Evolutionary conservation across 768 basidiomycete genomes (phyloP).

Genomic region (Naganishia friedmannii): DNA sequence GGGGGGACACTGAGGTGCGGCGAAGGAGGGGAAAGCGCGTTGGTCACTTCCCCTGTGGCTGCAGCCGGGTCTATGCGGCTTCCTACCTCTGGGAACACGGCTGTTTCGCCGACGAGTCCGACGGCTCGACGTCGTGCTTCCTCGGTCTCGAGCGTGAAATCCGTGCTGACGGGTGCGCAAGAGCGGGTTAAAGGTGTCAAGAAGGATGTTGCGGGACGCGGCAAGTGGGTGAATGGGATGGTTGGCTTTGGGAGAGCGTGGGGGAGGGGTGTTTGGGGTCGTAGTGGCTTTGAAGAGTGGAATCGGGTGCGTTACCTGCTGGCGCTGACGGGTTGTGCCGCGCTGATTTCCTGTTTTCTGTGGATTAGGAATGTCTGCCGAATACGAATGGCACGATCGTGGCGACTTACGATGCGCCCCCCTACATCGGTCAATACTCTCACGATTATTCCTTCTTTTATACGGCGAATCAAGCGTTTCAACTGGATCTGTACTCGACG

Average conservation of each 20-base stretch:
- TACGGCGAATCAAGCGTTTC: slow-evolving; percentile 81
- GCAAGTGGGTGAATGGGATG: slow-evolving; percentile 27
- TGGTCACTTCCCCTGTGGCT: not conserved
- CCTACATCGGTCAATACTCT: slow-evolving; percentile 51
- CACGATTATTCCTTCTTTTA: slow-evolving; percentile 68
- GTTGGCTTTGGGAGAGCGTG: slow-evolving; percentile 22
- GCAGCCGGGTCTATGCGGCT: not conserved
- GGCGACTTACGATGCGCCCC: slow-evolving; percentile 45
- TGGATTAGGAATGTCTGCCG: slow-evolving; percentile 24
- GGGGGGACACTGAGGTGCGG: not conserved
- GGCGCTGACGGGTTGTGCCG: not conserved
- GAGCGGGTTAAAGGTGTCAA: slow-evolving; percentile 28
- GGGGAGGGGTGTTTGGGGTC: slow-evolving; percentile 29
- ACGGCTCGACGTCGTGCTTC: slow-evolving; percentile 8
- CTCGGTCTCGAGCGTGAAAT: slow-evolving; percentile 21
- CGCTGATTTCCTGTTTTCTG: not conserved
- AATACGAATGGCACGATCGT: slow-evolving; percentile 44
- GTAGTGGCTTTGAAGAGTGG: slow-evolving; percentile 33
- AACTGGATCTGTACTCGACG: slow-evolving; percentile 71
- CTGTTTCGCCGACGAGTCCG: not conserved
- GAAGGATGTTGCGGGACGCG: slow-evolving; percentile 2
- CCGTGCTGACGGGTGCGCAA: not conserved
- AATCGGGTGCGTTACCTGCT: slow-evolving; percentile 17
- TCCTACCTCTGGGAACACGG: not conserved
- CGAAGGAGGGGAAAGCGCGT: not conserved